Conservation (phyloP, 345 rosid species). For the Mallotus nudiflorus region DNA sequence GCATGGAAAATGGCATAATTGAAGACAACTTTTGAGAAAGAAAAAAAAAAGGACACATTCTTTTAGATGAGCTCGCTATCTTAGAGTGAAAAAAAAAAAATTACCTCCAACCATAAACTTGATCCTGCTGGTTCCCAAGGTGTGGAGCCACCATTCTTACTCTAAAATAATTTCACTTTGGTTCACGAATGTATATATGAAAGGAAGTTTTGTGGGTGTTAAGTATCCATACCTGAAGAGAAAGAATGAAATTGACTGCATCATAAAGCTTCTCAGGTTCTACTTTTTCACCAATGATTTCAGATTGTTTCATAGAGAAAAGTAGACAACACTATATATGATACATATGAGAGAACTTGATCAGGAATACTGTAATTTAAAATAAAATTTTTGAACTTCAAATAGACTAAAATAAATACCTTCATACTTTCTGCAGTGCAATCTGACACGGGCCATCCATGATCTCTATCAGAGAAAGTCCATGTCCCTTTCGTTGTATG, state of each 20-base stretch:
- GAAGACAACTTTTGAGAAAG: not conserved
- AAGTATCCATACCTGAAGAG: slow-evolving; percentile 46
- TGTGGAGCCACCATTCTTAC: slow-evolving; percentile 42
- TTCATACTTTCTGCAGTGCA: slow-evolving; percentile 29
- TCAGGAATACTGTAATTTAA: no score
- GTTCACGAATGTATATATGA: not conserved
- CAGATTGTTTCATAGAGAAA: slow-evolving; percentile 29
- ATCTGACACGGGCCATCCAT: slow-evolving; percentile 29
- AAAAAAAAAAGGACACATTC: no score
- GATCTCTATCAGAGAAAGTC: slow-evolving; percentile 28
- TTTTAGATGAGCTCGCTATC: not conserved
- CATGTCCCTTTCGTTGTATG: slow-evolving; percentile 19
- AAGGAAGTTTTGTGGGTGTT: not conserved
- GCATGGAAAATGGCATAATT: not conserved
- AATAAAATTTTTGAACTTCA: not conserved
- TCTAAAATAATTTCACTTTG: slow-evolving; percentile 23
- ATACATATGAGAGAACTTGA: not conserved
- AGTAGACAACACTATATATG: slow-evolving; percentile 40
- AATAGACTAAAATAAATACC: slow-evolving; percentile 5
- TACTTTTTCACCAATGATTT: slow-evolving; percentile 35
- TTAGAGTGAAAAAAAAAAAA: not conserved
- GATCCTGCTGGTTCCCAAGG: slow-evolving; percentile 41
- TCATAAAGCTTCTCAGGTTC: slow-evolving; percentile 30
- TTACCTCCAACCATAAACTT: slow-evolving; percentile 30
- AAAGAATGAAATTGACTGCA: slow-evolving; percentile 35